phyloP scores from a whole-genome alignment of 2,329 filamentous ascomycete species.

The Pseudocercospora ulei region DNA sequence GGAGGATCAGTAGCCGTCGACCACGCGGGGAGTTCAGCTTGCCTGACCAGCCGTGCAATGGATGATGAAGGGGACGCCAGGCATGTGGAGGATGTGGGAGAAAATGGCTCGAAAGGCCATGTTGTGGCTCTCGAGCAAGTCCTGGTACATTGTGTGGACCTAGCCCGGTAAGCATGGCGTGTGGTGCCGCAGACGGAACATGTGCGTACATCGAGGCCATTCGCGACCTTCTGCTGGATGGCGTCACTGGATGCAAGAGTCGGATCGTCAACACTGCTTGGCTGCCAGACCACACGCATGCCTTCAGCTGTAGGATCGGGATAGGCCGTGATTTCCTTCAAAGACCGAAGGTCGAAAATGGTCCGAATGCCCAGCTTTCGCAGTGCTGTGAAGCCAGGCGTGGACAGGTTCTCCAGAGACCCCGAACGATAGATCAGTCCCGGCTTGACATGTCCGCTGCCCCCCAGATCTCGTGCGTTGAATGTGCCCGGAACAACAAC shows the following conservation, averaged over 20 bases:
- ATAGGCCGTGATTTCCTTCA: slow-evolving; percentile 5
- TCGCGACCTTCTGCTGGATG: slow-evolving; percentile 3
- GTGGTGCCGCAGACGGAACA: background rate
- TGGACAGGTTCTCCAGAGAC: background rate
- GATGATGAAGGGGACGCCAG: slow-evolving; percentile 6
- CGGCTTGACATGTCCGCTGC: background rate
- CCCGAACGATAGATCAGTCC: slow-evolving; percentile 5
- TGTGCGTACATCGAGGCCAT: slow-evolving; percentile 1
- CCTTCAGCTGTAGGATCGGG: slow-evolving; percentile 4
- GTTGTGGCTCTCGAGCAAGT: slow-evolving; percentile 8
- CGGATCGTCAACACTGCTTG: slow-evolving; percentile 4
- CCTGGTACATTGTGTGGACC: slow-evolving; percentile 7
- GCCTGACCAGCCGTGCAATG: slow-evolving; percentile 6
- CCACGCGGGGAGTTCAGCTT: background rate
- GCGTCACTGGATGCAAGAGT: slow-evolving; percentile 1
- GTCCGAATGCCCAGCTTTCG: slow-evolving; percentile 8
- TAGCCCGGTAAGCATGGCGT: background rate
- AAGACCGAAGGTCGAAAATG: slow-evolving; percentile 7
- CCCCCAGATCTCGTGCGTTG: slow-evolving; percentile 9
- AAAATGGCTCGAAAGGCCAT: slow-evolving; percentile 5
- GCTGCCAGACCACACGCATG: slow-evolving; percentile 5
- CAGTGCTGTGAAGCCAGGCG: slow-evolving; percentile 4
- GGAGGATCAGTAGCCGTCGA: background rate
- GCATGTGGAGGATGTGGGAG: slow-evolving; percentile 5
- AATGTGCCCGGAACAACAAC: slow-evolving; percentile 9